These are phyloP conservation scores for Cenchrus fungigraminus DNA, from an alignment of 176 grass and related monocot species.

Conservation along the genomic window DNA sequence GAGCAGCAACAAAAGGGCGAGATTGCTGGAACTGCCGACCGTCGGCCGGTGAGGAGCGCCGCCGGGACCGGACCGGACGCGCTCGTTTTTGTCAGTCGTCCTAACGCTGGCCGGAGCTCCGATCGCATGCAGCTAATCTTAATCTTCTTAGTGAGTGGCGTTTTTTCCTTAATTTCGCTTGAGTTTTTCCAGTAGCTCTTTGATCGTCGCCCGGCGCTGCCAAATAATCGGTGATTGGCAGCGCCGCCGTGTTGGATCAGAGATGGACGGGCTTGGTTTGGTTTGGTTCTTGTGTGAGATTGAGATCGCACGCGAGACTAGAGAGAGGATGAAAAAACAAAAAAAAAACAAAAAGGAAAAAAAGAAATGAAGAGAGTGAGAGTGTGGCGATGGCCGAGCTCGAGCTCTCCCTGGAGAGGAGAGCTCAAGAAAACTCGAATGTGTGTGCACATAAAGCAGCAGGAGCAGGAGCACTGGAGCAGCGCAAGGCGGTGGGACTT, in stretches of 20 bases:
- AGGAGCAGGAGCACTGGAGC: background rate
- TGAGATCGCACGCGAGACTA: background rate
- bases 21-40: conserved; percentile 36
- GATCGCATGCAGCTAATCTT: background rate
- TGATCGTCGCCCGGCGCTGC: conserved; percentile 25
- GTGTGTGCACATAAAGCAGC: conserved; percentile 22
- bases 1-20: conserved; percentile 36
- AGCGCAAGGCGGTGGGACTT: background rate
- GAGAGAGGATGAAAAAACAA: background rate
- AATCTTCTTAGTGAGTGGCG: background rate
- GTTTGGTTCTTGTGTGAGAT: conserved; percentile 32
- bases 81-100: conserved; percentile 15
- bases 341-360: background rate
- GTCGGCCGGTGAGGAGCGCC: conserved; percentile 37
- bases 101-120: background rate
- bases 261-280: background rate
- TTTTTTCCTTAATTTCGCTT: background rate
- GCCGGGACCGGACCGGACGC: conserved; percentile 15
- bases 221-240: conserved; percentile 44
- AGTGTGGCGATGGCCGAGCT: background rate
- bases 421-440: background rate
- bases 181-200: conserved; percentile 6
- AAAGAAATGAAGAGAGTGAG: background rate
- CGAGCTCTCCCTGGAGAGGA: conserved; percentile 45
- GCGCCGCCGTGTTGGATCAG: conserved; percentile 13